Evolutionary conservation across 805 yeast species (phyloP).

Genomic region (Metschnikowia shivogae): DNA sequence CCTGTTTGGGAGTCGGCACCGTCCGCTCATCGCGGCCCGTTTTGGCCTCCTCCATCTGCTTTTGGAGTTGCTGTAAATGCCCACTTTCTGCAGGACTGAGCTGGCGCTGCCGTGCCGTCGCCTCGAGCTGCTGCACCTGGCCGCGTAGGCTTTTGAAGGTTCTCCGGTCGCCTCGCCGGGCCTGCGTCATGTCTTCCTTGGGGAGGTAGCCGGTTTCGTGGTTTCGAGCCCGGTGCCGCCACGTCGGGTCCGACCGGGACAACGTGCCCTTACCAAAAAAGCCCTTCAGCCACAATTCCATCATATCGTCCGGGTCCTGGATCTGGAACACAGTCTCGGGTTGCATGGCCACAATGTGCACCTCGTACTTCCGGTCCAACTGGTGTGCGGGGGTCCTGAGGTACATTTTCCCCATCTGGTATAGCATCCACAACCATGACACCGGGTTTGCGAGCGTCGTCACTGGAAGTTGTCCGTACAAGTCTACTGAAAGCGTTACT

Average conservation of each 20-base stretch:
- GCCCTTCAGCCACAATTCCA: conserved; percentile 72
- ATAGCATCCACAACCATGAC: conserved; percentile 51
- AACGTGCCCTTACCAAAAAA: conserved; percentile 91
- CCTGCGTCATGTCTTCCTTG: conserved; percentile 73
- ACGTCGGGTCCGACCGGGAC: conserved; percentile 90
- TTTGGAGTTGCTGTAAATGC: conserved; percentile 16
- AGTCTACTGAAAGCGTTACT: conserved; percentile 35
- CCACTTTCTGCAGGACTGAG: conserved; percentile 24
- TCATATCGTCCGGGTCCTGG: conserved; percentile 43
- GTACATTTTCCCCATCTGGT: conserved; percentile 23
- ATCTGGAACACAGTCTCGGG: conserved; percentile 38
- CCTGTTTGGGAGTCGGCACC: neutral
- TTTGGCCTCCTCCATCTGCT: conserved; percentile 7
- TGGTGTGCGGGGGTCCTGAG: conserved; percentile 25
- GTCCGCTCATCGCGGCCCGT: neutral
- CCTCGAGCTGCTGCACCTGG: conserved; percentile 46
- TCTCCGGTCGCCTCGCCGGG: conserved; percentile 66
- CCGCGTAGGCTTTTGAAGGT: conserved; percentile 69
- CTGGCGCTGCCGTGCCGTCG: conserved; percentile 31
- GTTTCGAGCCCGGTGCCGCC: conserved; percentile 60
- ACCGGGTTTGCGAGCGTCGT: conserved; percentile 63
- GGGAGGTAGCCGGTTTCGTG: conserved; percentile 25
- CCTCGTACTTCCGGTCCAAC: conserved; percentile 17
- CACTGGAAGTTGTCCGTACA: conserved; percentile 45
- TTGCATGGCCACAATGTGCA: conserved; percentile 14